A percentile compares a stretch with the other conserved stretches of the same genome.
phyloP scores from a whole-genome alignment of 352 stramenopile genomes.

The Achlya hypogyna region DNA sequence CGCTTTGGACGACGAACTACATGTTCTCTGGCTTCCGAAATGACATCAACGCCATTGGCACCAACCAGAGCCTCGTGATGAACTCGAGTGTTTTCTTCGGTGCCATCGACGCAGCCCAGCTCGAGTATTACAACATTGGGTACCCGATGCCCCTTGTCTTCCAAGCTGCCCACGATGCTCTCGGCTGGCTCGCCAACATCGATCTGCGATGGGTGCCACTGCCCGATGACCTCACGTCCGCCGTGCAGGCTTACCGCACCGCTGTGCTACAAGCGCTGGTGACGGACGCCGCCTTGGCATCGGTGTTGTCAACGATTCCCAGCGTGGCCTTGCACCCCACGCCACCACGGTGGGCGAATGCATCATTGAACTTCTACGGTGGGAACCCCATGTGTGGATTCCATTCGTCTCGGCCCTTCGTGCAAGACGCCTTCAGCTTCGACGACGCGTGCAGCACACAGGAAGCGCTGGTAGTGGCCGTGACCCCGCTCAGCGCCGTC shows the following conservation, averaged over 20 bases:
- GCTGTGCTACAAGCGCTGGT: background rate
- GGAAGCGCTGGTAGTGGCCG: background rate
- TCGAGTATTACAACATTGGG: conserved; percentile 1
- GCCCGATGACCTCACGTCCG: background rate
- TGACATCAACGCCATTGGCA: background rate
- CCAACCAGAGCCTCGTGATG: conserved; percentile 10
- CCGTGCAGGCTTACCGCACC: background rate
- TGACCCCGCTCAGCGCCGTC: background rate
- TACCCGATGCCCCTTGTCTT: background rate
- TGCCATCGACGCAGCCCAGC: background rate
- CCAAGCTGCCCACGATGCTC: background rate
- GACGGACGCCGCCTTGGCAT: background rate
- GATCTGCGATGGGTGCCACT: background rate
- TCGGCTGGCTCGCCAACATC: background rate
- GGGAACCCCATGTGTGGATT: conserved; percentile 3
- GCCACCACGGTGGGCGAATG: background rate
- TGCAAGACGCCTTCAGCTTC: conserved; percentile 4
- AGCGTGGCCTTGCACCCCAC: background rate
- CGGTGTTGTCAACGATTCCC: background rate
- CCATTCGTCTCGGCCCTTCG: background rate
- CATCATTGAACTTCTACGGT: background rate
- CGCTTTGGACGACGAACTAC: conserved; percentile 7
- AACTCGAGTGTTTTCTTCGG: background rate
- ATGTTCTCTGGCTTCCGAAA: background rate
- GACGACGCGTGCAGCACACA: background rate